These are phyloP conservation scores for bread wheat (Triticum aestivum) DNA, from an alignment of 176 grass and related monocot species.

Conservation along the genomic window DNA sequence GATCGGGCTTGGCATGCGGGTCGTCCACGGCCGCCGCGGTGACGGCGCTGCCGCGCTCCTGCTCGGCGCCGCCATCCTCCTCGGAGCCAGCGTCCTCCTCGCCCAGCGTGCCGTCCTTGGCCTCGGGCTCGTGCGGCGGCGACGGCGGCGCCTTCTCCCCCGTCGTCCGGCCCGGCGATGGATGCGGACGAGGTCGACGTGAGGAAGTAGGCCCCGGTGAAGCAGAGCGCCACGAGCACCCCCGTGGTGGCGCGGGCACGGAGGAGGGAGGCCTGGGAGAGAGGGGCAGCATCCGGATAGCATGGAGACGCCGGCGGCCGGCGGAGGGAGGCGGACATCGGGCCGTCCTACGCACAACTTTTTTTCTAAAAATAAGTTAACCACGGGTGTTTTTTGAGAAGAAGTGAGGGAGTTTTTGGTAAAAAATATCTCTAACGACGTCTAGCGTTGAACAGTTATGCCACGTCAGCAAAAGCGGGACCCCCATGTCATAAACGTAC, in stretches of 20 bases:
- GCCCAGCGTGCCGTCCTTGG: background rate
- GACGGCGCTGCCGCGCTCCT: background rate
- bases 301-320: too few species aligned
- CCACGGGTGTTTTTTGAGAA: too few species aligned
- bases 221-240: slow-evolving; percentile 66
- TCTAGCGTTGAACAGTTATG: too few species aligned
- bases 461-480: too few species aligned
- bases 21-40: slow-evolving; percentile 5
- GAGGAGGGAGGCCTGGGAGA: too few species aligned
- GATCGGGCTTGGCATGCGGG: slow-evolving; percentile 32
- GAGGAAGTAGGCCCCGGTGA: slow-evolving; percentile 74
- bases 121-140: background rate
- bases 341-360: too few species aligned
- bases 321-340: too few species aligned
- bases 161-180: background rate
- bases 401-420: too few species aligned
- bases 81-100: background rate
- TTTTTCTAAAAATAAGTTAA: too few species aligned
- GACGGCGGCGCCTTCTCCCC: background rate
- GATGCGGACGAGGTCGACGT: slow-evolving; percentile 48
- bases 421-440: too few species aligned
- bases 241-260: slow-evolving; percentile 42
- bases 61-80: slow-evolving; percentile 19
- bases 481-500: too few species aligned
- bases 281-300: too few species aligned